A percentile compares a stretch with the other conserved stretches of the same genome.
Conservation (phyloP, 306 rosid genomes). For the Inga leiocalycina region DNA sequence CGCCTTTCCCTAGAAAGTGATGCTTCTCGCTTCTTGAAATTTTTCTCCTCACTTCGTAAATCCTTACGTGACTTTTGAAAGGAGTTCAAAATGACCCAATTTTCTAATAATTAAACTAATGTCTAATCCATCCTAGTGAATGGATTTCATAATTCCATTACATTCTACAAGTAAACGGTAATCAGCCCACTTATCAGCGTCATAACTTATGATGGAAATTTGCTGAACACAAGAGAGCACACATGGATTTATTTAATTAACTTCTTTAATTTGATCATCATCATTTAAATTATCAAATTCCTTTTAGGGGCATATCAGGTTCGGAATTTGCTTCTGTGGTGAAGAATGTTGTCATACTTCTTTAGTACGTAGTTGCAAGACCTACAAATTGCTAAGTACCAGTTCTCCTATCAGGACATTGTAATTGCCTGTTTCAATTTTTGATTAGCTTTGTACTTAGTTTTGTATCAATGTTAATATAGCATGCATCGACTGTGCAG, state of each 20-base stretch:
- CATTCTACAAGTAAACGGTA: not conserved
- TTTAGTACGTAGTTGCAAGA: conserved; percentile 1
- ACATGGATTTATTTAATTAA: conserved; percentile 34
- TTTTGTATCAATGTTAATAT: conserved; percentile 1
- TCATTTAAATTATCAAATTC: conserved; percentile 10
- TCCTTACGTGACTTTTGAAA: conserved; percentile 8
- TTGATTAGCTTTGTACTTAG: conserved; percentile 13
- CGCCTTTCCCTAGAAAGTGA: conserved; percentile 36
- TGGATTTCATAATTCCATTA: conserved; percentile 28
- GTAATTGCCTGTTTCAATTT: conserved; percentile 4
- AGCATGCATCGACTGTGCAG: not conserved
- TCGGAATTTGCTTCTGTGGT: conserved; percentile 32
- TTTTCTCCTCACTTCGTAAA: conserved; percentile 14
- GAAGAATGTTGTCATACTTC: conserved; percentile 19
- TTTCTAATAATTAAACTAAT: conserved; percentile 1
- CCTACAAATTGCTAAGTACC: not conserved
- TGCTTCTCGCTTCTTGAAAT: conserved; percentile 3
- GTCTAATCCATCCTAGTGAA: conserved; percentile 9
- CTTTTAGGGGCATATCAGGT: conserved; percentile 28
- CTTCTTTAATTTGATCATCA: conserved; percentile 30
- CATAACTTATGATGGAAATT: conserved; percentile 36
- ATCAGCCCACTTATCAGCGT: conserved; percentile 1
- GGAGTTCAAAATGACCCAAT: conserved; percentile 32
- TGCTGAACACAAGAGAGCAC: conserved; percentile 27
- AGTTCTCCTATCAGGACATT: conserved; percentile 13